Conservation (phyloP, 805 yeast genomes). For the Wilhelminamyces savonicus region DNA sequence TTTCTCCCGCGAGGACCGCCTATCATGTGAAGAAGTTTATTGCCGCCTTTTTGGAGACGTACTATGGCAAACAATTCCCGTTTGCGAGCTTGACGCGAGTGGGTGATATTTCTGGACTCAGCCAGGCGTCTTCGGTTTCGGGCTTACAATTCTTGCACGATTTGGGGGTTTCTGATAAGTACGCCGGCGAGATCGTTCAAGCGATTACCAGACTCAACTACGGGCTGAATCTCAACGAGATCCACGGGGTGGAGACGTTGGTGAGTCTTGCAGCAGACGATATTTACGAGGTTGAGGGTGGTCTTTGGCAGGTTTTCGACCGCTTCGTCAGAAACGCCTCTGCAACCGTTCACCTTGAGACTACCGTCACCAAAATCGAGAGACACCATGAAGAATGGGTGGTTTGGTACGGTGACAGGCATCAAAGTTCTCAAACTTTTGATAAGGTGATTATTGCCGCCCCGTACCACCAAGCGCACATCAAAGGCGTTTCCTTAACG, state of each 20-base stretch:
- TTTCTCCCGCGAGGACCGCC: constrained; percentile 15
- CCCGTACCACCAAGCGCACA: constrained; percentile 27
- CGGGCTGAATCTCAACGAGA: constrained; percentile 31
- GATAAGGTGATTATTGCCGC: constrained; percentile 43
- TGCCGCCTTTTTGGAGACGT: constrained; percentile 21
- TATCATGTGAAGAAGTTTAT: constrained; percentile 13
- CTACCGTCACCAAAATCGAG: constrained; percentile 18
- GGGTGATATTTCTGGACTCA: constrained; percentile 16
- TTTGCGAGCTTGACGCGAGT: constrained; percentile 18
- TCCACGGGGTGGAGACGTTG: constrained; percentile 37
- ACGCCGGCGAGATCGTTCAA: constrained; percentile 26
- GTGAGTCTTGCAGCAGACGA: constrained; percentile 34
- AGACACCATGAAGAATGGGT: constrained; percentile 1
- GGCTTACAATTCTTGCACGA: constrained; percentile 17
- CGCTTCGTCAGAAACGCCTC: constrained; percentile 26
- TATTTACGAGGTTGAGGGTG: constrained; percentile 33
- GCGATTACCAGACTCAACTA: constrained; percentile 40
- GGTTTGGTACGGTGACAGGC: constrained; percentile 1
- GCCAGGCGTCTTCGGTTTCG: constrained; percentile 10
- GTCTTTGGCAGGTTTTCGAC: constrained; percentile 40
- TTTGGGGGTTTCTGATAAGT: constrained; percentile 16
- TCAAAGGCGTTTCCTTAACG: constrained; percentile 5
- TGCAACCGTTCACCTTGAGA: constrained; percentile 20
- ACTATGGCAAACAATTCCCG: constrained; percentile 28
- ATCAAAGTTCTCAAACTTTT: constrained; percentile 13